Percentiles rank a stretch among this genome's conserved stretches.
Evolutionary conservation across 176 grass and related monocot species (phyloP).

Genomic region (Aegilops speltoides): DNA sequence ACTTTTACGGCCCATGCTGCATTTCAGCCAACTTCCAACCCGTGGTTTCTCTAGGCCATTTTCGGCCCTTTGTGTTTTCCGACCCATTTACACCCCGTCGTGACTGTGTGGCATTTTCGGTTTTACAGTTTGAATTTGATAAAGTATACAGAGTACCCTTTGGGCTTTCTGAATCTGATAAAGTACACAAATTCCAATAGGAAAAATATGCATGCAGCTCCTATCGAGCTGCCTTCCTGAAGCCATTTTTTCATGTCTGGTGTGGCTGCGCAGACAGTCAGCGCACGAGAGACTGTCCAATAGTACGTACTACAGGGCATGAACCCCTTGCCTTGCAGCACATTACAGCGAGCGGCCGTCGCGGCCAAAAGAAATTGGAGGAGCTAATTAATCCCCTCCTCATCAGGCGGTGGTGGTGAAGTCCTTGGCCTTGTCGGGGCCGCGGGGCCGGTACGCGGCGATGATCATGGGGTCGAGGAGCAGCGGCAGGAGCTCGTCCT

Average conservation of each 20-base stretch:
- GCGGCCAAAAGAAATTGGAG: not conserved
- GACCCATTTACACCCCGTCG: too few relatives aligned
- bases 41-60: too few relatives aligned
- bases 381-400: too few relatives aligned
- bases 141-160: not conserved
- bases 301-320: not conserved
- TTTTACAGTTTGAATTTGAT: not conserved
- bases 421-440: slow-evolving; percentile 34
- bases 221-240: not conserved
- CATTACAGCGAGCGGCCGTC: not conserved
- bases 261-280: not conserved
- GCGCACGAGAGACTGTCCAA: not conserved
- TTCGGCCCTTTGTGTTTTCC: too few relatives aligned
- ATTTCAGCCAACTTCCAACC: too few relatives aligned
- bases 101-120: too few relatives aligned
- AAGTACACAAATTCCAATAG: not conserved
- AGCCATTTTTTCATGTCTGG: too few relatives aligned
- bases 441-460: slow-evolving; percentile 22
- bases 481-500: slow-evolving; percentile 47
- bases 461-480: slow-evolving; percentile 1
- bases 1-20: too few relatives aligned
- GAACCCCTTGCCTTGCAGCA: not conserved
- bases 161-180: not conserved
- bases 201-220: too few relatives aligned
- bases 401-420: not conserved